phyloP scores from a whole-genome alignment of 73 alveolate species.

The Vitrella brassicaformis region DNA sequence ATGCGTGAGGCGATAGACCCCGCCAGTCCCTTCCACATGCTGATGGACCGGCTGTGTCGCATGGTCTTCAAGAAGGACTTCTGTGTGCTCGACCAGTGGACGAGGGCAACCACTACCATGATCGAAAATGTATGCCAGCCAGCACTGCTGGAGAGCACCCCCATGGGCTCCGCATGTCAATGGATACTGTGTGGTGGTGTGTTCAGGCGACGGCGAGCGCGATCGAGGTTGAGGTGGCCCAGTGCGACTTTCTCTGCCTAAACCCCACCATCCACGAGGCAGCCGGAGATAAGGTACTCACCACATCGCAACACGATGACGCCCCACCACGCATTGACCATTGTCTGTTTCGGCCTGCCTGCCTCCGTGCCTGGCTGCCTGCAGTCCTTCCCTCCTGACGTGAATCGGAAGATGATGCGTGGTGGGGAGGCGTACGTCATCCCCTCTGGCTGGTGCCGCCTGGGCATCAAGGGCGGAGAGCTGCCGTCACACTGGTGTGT shows the following conservation, averaged over 20 bases:
- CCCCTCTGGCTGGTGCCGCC: background rate
- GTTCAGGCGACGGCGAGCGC: too few relatives aligned
- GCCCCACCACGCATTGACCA: too few relatives aligned
- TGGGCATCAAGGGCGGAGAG: too few relatives aligned
- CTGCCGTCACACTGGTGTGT: too few relatives aligned
- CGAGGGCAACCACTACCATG: background rate
- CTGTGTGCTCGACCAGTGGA: background rate
- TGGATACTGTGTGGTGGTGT: too few relatives aligned
- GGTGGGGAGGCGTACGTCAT: background rate
- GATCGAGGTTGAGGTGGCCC: background rate
- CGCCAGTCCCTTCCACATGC: background rate
- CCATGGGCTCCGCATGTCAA: too few relatives aligned
- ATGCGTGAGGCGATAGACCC: too few relatives aligned
- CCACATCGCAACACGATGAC: too few relatives aligned
- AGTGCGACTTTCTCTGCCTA: background rate
- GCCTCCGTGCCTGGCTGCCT: too few relatives aligned
- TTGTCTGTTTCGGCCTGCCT: too few relatives aligned
- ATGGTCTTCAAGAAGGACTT: background rate
- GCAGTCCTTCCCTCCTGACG: background rate
- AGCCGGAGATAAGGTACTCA: background rate
- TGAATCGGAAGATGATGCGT: background rate
- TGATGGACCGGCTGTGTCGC: background rate
- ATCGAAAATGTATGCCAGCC: background rate
- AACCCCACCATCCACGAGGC: background rate
- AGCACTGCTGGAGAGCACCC: too few relatives aligned